Evolutionary conservation across 2,329 filamentous ascomycete genomes (phyloP).

Genomic region (Verticillium tricorpus): DNA sequence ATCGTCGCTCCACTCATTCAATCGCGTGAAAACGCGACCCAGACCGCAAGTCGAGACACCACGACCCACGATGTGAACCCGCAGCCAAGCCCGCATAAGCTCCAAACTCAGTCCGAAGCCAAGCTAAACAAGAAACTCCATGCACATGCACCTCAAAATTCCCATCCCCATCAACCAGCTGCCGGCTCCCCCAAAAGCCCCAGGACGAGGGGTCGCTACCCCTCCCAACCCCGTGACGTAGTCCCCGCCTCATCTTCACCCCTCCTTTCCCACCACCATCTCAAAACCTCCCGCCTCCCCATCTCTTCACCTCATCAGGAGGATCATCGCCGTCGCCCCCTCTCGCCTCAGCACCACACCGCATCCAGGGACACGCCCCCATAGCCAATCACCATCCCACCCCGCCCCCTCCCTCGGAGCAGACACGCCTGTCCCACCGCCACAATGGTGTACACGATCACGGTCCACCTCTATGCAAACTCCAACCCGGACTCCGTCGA

Average conservation of each 20-base stretch:
- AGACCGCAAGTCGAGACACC: not conserved
- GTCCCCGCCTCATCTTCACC: not conserved
- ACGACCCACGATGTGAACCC: not conserved
- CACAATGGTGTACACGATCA: slow-evolving; percentile 64
- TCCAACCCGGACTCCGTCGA: slow-evolving; percentile 57
- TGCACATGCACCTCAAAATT: not conserved
- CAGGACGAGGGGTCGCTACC: not conserved
- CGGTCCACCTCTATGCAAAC: slow-evolving; percentile 67
- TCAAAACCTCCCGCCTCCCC: not conserved
- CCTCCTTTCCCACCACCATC: not conserved
- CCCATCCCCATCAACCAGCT: not conserved
- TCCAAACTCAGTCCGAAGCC: not conserved
- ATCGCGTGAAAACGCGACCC: not conserved
- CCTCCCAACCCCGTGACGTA: not conserved
- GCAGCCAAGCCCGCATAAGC: not conserved
- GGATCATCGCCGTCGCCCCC: not conserved
- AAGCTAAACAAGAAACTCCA: not conserved
- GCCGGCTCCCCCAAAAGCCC: no score
- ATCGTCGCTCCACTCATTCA: not conserved
- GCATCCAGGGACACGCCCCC: not conserved
- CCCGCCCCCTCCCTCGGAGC: not conserved
- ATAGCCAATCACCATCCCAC: not conserved
- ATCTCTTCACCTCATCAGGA: not conserved
- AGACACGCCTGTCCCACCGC: not conserved
- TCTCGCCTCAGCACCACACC: not conserved